A percentile compares a stretch with the other conserved stretches of the same genome.
These are phyloP conservation scores for Nicotiana rustica DNA, from an alignment of 305 asterid species.

Conservation along the genomic window DNA sequence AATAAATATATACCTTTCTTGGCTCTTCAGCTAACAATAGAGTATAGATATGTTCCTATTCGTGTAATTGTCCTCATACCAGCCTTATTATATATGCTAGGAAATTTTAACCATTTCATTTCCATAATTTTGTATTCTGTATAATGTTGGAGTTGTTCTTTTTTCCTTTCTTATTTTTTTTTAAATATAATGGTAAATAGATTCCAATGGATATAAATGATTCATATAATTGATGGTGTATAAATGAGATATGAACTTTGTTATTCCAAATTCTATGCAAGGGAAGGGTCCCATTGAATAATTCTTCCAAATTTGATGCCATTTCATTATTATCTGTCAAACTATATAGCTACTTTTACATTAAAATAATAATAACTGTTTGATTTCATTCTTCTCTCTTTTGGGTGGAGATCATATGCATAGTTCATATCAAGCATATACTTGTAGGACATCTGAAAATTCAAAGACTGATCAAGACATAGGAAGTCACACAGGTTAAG, in stretches of 20 bases:
- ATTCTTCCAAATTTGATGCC: conserved; percentile 23
- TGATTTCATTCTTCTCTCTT: conserved; percentile 21
- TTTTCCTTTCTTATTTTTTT: too few relatives aligned
- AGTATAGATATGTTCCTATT: too few relatives aligned
- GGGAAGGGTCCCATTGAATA: conserved; percentile 26
- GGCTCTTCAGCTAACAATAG: too few relatives aligned
- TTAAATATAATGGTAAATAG: too few relatives aligned
- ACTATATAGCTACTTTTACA: neutral
- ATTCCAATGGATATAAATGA: too few relatives aligned
- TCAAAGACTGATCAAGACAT: conserved; percentile 34
- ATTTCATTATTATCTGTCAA: conserved; percentile 25
- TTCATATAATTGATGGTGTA: too few relatives aligned
- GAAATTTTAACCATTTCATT: too few relatives aligned
- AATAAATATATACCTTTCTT: too few relatives aligned
- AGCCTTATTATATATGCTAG: too few relatives aligned
- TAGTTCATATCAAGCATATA: conserved; percentile 29
- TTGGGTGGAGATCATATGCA: neutral
- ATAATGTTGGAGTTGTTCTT: too few relatives aligned
- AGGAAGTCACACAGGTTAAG: neutral
- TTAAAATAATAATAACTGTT: conserved; percentile 13
- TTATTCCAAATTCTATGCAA: neutral
- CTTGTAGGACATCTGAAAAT: conserved; percentile 29
- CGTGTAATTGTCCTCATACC: too few relatives aligned
- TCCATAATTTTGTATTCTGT: too few relatives aligned
- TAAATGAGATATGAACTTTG: neutral